Conservation (phyloP, 768 basidiomycete genomes). For the Lentinus brumalis region DNA sequence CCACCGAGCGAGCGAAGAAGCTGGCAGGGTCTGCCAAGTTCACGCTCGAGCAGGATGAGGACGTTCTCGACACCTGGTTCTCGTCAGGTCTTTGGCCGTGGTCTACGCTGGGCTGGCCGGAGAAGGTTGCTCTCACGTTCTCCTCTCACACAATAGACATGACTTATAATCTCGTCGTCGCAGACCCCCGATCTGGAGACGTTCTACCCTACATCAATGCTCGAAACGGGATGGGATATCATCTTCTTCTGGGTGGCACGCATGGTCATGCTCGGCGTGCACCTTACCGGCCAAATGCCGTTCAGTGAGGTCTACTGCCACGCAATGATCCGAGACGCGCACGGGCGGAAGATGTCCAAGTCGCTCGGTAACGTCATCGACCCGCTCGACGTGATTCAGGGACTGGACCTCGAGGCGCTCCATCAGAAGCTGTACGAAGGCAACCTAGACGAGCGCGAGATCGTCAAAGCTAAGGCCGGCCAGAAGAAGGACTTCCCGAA, state of each 20-base stretch:
- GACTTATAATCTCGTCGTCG: background rate
- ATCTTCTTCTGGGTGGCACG: constrained; percentile 99
- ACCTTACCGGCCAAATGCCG: constrained; percentile 88
- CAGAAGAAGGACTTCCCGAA: constrained; percentile 99
- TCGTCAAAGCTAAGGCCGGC: constrained; percentile 85
- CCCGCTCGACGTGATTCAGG: constrained; percentile 92
- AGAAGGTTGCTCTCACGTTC: constrained; percentile 54
- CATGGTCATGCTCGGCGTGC: constrained; percentile 92
- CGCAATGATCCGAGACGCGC: constrained; percentile 98
- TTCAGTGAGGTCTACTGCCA: constrained; percentile 97
- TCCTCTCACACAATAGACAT: background rate
- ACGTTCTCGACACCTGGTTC: constrained; percentile 99
- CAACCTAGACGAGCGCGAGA: constrained; percentile 92
- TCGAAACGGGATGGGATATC: constrained; percentile 99
- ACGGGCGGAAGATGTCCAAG: constrained; percentile 99
- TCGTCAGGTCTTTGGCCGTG: constrained; percentile 98
- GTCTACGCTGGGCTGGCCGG: constrained; percentile 97
- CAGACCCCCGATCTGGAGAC: constrained; percentile 76
- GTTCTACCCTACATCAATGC: constrained; percentile 88
- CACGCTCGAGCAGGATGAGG: constrained; percentile 88
- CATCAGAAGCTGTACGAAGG: constrained; percentile 88
- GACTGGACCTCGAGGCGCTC: constrained; percentile 73
- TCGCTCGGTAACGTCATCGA: constrained; percentile 98
- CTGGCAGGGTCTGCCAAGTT: constrained; percentile 68
- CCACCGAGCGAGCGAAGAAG: constrained; percentile 68